Percentiles rank a stretch among this genome's conserved stretches.
Conservation (phyloP, 768 basidiomycete species). For the Pleurotus eryngii region DNA sequence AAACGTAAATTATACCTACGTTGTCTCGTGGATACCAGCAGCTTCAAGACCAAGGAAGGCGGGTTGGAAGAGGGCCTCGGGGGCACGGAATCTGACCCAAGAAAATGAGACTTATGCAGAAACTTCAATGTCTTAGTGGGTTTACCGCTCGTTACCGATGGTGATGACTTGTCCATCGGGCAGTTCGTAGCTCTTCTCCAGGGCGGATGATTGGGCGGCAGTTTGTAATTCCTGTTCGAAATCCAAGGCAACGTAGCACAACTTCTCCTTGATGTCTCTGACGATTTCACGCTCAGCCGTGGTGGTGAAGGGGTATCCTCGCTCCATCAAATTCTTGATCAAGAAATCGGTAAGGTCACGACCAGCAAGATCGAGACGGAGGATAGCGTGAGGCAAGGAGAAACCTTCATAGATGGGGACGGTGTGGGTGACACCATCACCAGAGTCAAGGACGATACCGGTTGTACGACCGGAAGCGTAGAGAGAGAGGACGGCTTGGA, state of each 20-base stretch:
- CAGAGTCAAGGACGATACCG: constrained; percentile 92
- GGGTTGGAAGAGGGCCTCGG: constrained; percentile 94
- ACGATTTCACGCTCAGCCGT: constrained; percentile 94
- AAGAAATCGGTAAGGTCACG: constrained; percentile 86
- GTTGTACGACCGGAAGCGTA: constrained; percentile 96
- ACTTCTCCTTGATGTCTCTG: constrained; percentile 96
- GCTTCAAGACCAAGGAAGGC: constrained; percentile 87
- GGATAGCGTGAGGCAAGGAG: constrained; percentile 88
- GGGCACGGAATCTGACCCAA: constrained; percentile 74
- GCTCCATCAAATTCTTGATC: constrained; percentile 83
- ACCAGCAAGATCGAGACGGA: constrained; percentile 88
- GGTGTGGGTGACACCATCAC: constrained; percentile 94
- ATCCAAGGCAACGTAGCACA: constrained; percentile 92
- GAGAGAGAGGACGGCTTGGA: constrained; percentile 87
- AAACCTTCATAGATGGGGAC: constrained; percentile 97
- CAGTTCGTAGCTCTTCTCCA: constrained; percentile 93
- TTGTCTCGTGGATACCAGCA: constrained; percentile 90
- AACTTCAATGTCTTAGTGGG: constrained; percentile 59
- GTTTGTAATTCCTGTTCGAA: constrained; percentile 93
- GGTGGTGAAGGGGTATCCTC: constrained; percentile 93
- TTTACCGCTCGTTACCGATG: constrained; percentile 88
- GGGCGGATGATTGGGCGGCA: constrained; percentile 81
- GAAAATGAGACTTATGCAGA: constrained; percentile 38
- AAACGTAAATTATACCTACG: constrained; percentile 33
- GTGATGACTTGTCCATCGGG: constrained; percentile 94